phyloP scores from a whole-genome alignment of 75 land plant species.

The Sequoiadendron giganteum region DNA sequence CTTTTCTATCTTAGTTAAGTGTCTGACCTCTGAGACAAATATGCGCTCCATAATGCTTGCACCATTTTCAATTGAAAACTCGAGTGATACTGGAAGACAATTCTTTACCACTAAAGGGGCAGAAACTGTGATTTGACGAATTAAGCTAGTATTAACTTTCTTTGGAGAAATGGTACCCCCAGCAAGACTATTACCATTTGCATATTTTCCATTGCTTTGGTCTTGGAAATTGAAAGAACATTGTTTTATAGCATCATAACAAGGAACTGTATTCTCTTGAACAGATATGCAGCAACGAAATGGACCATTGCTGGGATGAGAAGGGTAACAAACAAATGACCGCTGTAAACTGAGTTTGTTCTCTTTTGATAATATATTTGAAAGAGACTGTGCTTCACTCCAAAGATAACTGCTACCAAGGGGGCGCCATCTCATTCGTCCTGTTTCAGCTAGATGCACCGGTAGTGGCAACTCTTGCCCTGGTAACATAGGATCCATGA shows the following conservation, averaged over 20 bases:
- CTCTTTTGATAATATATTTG: conserved; percentile 57
- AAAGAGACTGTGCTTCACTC: conserved; percentile 87
- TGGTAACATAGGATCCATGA: conserved; percentile 86
- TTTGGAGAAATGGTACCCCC: conserved; percentile 5
- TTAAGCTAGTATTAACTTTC: conserved; percentile 27
- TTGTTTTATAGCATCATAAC: conserved; percentile 17
- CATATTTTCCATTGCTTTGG: conserved; percentile 3
- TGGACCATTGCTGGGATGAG: conserved; percentile 68
- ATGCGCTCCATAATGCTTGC: conserved; percentile 42
- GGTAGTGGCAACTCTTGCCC: conserved; percentile 92
- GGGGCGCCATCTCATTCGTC: conserved; percentile 90
- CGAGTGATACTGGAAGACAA: conserved; percentile 64
- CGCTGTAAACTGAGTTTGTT: conserved; percentile 46
- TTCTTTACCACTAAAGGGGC: conserved; percentile 84
- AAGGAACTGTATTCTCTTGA: conserved; percentile 27
- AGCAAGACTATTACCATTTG: conserved; percentile 7
- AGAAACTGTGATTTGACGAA: conserved; percentile 55
- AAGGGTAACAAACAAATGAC: conserved; percentile 88
- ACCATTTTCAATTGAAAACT: conserved; percentile 65
- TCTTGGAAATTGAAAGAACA: conserved; percentile 10
- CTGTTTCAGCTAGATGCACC: conserved; percentile 92
- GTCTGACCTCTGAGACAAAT: conserved; percentile 46
- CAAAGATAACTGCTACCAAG: conserved; percentile 66
- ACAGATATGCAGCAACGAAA: conserved; percentile 90
- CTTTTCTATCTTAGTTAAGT: neutral